Conservation (phyloP, 2,329 filamentous ascomycete genomes). For the Tolypocladium inflatum region DNA sequence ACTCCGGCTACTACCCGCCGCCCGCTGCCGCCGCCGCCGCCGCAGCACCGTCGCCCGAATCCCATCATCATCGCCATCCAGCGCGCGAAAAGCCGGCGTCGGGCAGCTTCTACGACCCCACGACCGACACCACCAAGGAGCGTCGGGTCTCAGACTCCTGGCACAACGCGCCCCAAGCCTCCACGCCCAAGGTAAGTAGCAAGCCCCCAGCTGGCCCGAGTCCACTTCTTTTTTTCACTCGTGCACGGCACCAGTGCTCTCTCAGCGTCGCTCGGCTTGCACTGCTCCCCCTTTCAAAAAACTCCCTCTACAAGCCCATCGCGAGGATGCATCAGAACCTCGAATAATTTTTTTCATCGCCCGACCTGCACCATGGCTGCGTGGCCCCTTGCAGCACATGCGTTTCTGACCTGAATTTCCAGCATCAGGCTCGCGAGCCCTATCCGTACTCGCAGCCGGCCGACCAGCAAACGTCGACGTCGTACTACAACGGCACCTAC, state of each 20-base stretch:
- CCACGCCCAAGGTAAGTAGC: conserved; percentile 37
- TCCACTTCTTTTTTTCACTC: conserved; percentile 18
- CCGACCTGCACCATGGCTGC: conserved; percentile 1
- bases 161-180: conserved; percentile 32
- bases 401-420: conserved; percentile 5
- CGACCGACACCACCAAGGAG: conserved; percentile 39
- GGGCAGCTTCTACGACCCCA: conserved; percentile 44
- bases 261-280: background rate
- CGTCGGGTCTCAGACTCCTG: conserved; percentile 38
- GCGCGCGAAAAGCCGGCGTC: conserved; percentile 28
- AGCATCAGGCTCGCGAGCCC: conserved; percentile 36
- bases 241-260: conserved; percentile 3
- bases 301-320: background rate
- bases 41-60: conserved; percentile 1
- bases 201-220: conserved; percentile 8
- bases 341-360: background rate
- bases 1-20: conserved; percentile 9
- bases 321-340: background rate
- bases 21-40: conserved; percentile 8
- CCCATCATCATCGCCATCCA: conserved; percentile 20
- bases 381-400: background rate
- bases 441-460: conserved; percentile 36
- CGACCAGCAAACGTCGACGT: conserved; percentile 29
- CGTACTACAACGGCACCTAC: conserved; percentile 41
- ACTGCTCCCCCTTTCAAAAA: background rate